Conservation (phyloP, 1,139 yeast genomes). For the Suhomyces yuchorum region DNA sequence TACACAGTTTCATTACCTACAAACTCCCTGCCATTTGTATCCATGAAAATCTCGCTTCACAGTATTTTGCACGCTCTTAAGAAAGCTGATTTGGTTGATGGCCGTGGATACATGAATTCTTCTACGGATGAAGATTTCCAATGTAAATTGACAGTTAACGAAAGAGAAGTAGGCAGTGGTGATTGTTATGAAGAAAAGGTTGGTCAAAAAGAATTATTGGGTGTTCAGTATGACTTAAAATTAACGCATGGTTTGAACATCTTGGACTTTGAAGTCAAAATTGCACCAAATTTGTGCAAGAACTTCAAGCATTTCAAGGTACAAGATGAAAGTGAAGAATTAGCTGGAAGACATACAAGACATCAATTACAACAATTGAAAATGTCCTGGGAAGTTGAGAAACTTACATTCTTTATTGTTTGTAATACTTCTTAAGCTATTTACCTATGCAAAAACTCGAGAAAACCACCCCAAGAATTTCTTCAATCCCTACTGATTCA, state of each 20-base stretch:
- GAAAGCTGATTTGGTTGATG: constrained; percentile 34
- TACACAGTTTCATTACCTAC: constrained; percentile 48
- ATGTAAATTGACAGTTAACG: constrained; percentile 49
- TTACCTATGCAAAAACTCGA: constrained; percentile 94
- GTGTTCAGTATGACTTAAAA: constrained; percentile 51
- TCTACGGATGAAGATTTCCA: constrained; percentile 42
- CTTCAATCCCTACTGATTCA: constrained; percentile 84
- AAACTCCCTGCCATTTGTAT: constrained; percentile 46
- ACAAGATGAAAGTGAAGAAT: constrained; percentile 29
- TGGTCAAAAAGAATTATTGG: constrained; percentile 23
- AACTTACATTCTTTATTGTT: constrained; percentile 35
- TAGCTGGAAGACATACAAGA: constrained; percentile 47
- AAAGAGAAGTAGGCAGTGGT: constrained; percentile 47
- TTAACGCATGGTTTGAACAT: constrained; percentile 51
- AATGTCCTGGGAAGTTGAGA: constrained; percentile 53
- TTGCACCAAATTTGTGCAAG: constrained; percentile 42
- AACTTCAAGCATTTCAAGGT: constrained; percentile 31
- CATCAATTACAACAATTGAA: constrained; percentile 51
- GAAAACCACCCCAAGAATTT: constrained; percentile 86
- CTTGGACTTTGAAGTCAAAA: constrained; percentile 49
- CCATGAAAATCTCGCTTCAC: constrained; percentile 48
- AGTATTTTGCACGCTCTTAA: constrained; percentile 39
- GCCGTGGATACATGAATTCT: constrained; percentile 29
- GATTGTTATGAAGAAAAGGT: constrained; percentile 41
- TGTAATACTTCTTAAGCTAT: constrained; percentile 33